Base-by-base conservation (phyloP, 225 moss, liverwort and hornwort genomes). In the Rhytidiadelphus loreus region DNA sequence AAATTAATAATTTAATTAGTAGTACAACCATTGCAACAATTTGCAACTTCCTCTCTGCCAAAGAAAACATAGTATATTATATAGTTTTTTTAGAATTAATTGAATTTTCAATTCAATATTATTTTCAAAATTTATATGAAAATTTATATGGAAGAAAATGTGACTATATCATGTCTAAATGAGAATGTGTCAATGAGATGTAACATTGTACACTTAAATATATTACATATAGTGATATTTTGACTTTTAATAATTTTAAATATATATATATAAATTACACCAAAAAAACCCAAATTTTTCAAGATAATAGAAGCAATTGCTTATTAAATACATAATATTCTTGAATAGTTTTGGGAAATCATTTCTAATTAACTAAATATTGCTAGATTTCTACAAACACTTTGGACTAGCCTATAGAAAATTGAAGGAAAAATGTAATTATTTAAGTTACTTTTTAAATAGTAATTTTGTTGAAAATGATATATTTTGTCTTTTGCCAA, bases 151-250 rank as follows among this genome's bases (percentile, higher is more conserved):
- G 64, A 64, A 33, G 33, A 64, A 33, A 64, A 17, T 33, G 33
- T 64, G 9, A 33, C 16, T 8, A 32, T 21, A n/a, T n/a, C n/a
- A 1, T 6, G 1, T 66, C 7, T n/a, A 68, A 2, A 13, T 68
- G 13, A 41, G 4, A 39, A 24, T 1, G 5, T 41, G 5, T 70
- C 8, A 70, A 41, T 8, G 0, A 4, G 4, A n/a, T 1, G 0
- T 12, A 15, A 41, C 12, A 70, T 70, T 25, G 8, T 8, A 6
- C 8, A 70, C 14, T 8, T 70, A 16, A 41, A 39, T 23, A 68
- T 68, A 39, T 23, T n/a, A n/a, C 4, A 13, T 13, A 39, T 37
- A 41, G 13, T 41, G 2, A 70, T 70, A 24, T 70, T 23, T 69
- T 1, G 1, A 23, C 69, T 39, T 69, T 2, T 8, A 25, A 4